Percentiles rank a stretch among this genome's conserved stretches.
phyloP scores from a whole-genome alignment of 2,329 filamentous ascomycete species.

The Penicillium sclerotigenum region DNA sequence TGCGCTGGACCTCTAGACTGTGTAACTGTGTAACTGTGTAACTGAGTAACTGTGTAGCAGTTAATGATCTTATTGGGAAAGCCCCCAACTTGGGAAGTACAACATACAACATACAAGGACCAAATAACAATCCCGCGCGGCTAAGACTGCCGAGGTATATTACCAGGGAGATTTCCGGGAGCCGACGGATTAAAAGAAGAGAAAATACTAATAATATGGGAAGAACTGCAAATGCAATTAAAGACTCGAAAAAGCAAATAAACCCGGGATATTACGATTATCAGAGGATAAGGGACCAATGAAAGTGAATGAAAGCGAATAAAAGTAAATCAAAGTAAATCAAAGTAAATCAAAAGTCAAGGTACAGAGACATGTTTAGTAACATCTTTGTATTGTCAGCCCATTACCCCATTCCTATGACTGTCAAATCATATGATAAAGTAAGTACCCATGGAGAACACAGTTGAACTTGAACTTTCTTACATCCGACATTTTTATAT shows the following conservation, averaged over 20 bases:
- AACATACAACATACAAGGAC: no score
- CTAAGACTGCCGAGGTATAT: background rate
- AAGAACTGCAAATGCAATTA: background rate
- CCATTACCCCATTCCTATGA: background rate
- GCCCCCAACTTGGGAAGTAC: no score
- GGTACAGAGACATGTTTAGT: no score
- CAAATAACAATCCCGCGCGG: background rate
- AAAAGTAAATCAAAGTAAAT: no score
- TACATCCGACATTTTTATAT: no score
- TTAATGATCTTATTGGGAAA: no score
- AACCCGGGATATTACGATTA: background rate
- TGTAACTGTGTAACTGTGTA: no score
- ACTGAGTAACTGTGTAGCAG: no score
- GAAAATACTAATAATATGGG: background rate
- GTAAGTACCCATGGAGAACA: background rate
- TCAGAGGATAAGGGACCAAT: no score
- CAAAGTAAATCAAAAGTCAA: no score
- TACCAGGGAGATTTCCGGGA: background rate
- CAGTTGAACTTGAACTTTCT: background rate
- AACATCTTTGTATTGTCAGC: background rate
- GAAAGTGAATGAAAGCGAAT: no score
- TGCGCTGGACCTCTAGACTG: background rate
- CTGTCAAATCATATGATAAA: constrained; percentile 2
- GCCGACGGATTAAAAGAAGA: background rate
- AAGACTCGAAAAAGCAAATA: background rate